These are phyloP conservation scores for Chlorella sp. DNA, from an alignment of 139 green algal species.

Conservation along the genomic window DNA sequence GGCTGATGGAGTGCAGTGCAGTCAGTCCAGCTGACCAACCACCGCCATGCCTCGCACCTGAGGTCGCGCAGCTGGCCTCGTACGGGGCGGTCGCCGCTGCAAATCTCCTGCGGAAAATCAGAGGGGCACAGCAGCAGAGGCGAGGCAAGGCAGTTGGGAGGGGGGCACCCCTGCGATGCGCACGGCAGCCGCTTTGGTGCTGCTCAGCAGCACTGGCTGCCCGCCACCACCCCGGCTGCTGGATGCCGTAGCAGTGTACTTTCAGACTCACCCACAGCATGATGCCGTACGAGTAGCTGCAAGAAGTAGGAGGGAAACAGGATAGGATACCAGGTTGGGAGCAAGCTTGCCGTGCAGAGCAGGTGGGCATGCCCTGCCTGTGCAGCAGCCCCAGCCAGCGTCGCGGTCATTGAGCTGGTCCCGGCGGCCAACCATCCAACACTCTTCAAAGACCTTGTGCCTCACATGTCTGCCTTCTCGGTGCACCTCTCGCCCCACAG, in stretches of 20 bases:
- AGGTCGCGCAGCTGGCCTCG: conserved; percentile 42
- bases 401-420: not conserved
- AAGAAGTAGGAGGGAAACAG: not conserved
- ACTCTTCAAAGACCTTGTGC: not conserved
- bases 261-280: too few relatives aligned
- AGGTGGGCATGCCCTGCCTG: too few relatives aligned
- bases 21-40: too few relatives aligned
- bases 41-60: not conserved
- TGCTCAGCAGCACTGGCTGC: not conserved
- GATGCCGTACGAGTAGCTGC: too few relatives aligned
- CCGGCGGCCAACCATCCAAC: not conserved
- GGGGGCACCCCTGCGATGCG: not conserved
- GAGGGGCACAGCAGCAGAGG: conserved; percentile 32
- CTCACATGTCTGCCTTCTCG: conserved; percentile 44
- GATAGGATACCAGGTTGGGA: not conserved
- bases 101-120: conserved; percentile 26
- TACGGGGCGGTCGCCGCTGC: conserved; percentile 29
- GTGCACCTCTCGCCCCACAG: conserved; percentile 38
- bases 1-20: too few relatives aligned
- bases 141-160: not conserved
- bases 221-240: not conserved
- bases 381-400: not conserved
- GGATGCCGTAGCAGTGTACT: too few relatives aligned
- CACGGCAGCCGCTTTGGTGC: not conserved
- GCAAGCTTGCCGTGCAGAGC: not conserved